Base-by-base conservation (phyloP, 2,329 filamentous ascomycete genomes). In the Bipolaris oryzae region DNA sequence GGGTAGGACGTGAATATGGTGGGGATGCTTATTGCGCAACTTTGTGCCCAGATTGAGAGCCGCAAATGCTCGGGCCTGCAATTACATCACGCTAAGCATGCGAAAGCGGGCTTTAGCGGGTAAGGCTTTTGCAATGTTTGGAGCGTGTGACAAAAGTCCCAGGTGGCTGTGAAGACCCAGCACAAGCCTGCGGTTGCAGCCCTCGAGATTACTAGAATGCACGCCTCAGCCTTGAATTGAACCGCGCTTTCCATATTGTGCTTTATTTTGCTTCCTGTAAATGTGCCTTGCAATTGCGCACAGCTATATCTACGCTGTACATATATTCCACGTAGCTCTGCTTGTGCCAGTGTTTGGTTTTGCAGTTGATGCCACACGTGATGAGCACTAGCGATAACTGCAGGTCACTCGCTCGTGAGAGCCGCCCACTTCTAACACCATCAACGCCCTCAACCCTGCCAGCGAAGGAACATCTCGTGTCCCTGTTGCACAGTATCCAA, bases 71-170 rank as follows among this genome's bases (percentile, higher is more conserved):
- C 55, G 48, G 51, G 47, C 55, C 57, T 51, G 53, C 52, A 48
- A 53, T 43, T 57, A 31, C 60, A 53, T 53, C 60, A 59, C 67
- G 65, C 70, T 70, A 73, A 58, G 42, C 23, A 63, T 59, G 70
- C 71, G 64, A 62, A 62, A 62, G 63, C 63, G 63, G 53, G 33
- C 47, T 67, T 65, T 57, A 61, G 55, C 41, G 43, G 54, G 52
- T 53, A 43, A 43, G 49, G 57, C 50, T 53, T 41, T 55, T 51
- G 50, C 52, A 53, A 28, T 53, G 50, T 60, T 60, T 52, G 53
- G 41, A 55, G 18, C 21, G 45, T 41, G 34, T 16, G 48, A 52
- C 51, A 52, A 48, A 42, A 28, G 39, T 46, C 43, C 45, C 39
- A 53, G 45, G 38, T 45, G 50, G 33, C 33, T 44, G 45, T 35